These are phyloP conservation scores for Rhizoclosmatium globosum DNA, from an alignment of 192 early-diverging fungal genomes.

Conservation along the genomic window DNA sequence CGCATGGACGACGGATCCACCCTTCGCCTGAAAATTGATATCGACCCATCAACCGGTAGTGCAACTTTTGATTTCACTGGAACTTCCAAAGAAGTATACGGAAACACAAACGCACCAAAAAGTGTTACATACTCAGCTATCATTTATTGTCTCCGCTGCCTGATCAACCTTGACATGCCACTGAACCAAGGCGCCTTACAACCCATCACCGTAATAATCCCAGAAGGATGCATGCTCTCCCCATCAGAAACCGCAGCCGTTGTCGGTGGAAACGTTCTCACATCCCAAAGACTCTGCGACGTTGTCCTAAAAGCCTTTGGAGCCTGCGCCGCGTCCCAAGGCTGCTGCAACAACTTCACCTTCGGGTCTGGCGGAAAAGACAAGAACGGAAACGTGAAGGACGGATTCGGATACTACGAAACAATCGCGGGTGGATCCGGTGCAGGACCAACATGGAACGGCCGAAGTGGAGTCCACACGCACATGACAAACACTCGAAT, in stretches of 20 bases:
- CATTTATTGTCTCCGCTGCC: conserved; percentile 93
- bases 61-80: conserved; percentile 95
- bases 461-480: conserved; percentile 71
- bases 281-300: conserved; percentile 91
- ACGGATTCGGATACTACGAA: conserved; percentile 97
- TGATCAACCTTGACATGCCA: conserved; percentile 91
- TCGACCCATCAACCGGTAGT: conserved; percentile 70
- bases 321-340: conserved; percentile 77
- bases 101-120: conserved; percentile 81
- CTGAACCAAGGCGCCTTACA: conserved; percentile 95
- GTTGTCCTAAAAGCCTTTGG: conserved; percentile 90
- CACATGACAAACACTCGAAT: conserved; percentile 99
- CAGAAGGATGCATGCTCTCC: conserved; percentile 76
- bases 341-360: conserved; percentile 96
- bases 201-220: conserved; percentile 84
- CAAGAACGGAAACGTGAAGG: conserved; percentile 57
- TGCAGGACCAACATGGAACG: conserved; percentile 86
- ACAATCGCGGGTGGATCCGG: conserved; percentile 85
- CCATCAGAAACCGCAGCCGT: conserved; percentile 89
- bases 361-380: conserved; percentile 84
- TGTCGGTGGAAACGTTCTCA: conserved; percentile 97
- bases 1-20: conserved; percentile 93
- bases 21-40: conserved; percentile 78
- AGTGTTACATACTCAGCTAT: conserved; percentile 89
- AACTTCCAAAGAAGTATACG: conserved; percentile 86